A percentile compares a stretch with the other conserved stretches of the same genome.
These are phyloP conservation scores for Apiospora koreana DNA, from an alignment of 2,329 filamentous ascomycete genomes.

Conservation along the genomic window DNA sequence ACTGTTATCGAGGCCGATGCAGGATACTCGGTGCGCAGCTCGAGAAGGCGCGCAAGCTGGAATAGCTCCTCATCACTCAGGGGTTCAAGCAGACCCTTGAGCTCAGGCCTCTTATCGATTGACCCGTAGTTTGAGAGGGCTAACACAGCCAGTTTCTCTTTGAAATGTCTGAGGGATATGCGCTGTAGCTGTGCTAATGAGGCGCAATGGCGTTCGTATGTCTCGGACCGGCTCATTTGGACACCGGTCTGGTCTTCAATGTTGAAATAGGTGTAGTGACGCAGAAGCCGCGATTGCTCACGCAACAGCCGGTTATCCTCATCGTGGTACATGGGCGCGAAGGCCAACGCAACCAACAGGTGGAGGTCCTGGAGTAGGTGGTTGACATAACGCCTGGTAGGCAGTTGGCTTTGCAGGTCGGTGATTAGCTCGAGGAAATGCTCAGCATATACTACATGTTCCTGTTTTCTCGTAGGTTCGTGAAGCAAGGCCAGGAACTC, in stretches of 20 bases:
- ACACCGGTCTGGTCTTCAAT: conserved; percentile 88
- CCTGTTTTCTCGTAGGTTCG: conserved; percentile 50
- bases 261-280: conserved; percentile 84
- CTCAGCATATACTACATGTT: conserved; percentile 82
- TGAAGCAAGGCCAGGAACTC: conserved; percentile 81
- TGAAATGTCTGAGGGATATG: conserved; percentile 77
- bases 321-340: conserved; percentile 77
- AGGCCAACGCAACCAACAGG: conserved; percentile 71
- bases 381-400: conserved; percentile 92
- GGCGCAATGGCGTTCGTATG: conserved; percentile 79
- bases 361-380: conserved; percentile 84
- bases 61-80: conserved; percentile 75
- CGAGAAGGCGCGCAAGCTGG: conserved; percentile 68
- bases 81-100: conserved; percentile 72
- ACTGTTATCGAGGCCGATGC: conserved; percentile 63
- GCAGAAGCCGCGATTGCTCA: conserved; percentile 77
- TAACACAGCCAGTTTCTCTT: conserved; percentile 86
- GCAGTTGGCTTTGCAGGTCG: conserved; percentile 89
- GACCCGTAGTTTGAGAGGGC: conserved; percentile 91
- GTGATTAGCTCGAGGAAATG: conserved; percentile 89
- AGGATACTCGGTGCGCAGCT: conserved; percentile 83
- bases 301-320: conserved; percentile 76
- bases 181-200: conserved; percentile 78
- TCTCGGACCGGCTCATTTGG: conserved; percentile 70
- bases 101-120: conserved; percentile 77